Evolutionary conservation across 1,284 basidiomycete genomes (phyloP), one percentile per base, ranked within the genome.

Genomic region (Apiotrichum montevideense): DNA sequence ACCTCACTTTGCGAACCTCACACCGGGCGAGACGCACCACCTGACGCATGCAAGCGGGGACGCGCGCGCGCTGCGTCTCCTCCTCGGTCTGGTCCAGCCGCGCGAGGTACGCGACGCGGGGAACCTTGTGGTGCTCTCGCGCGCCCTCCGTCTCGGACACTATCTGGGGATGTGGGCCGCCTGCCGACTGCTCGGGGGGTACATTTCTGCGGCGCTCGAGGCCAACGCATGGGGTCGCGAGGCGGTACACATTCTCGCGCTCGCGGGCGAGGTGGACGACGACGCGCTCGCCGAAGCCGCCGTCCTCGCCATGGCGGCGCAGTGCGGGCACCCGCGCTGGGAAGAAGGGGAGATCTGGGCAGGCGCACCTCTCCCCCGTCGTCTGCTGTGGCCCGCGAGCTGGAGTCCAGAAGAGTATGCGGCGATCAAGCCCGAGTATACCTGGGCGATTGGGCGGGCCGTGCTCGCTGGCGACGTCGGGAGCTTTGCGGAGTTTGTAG

Each of bases 181-280:
- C n/a, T 52, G 48, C 51, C 32, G 35, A 33, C 15, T 47, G 9
- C 7, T 47, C 39, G 14, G 39, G 11, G 35, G 29, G 35, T 37
- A 45, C 13, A n/a, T 51, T 37, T 29, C 34, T 9, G 8, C 13
- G 29, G 33, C 40, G 32, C 47, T 50, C 5, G 6, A 5, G 14
- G 13, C 6, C 21, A 35, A 40, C 13, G 42, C 51, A 40, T 35
- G 32, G 32, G 32, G 40, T 4, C 29, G 33, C 21, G 10, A n/a
- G 32, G 2, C 40, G 4, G 6, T 47, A 4, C 40, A 48, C 35
- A 40, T 49, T 34, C 47, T 56, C 35, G 39, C 29, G 10, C 15
- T 52, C 6, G 55, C 50, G 7, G 46, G 45, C 10, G 15, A 37
- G 8, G 45, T 56, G 40, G 46, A 43, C 35, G 51, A 56, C 41